Evolutionary conservation across 2,329 filamentous ascomycete genomes (phyloP).

Genomic region (Knoxdaviesia proteae): DNA sequence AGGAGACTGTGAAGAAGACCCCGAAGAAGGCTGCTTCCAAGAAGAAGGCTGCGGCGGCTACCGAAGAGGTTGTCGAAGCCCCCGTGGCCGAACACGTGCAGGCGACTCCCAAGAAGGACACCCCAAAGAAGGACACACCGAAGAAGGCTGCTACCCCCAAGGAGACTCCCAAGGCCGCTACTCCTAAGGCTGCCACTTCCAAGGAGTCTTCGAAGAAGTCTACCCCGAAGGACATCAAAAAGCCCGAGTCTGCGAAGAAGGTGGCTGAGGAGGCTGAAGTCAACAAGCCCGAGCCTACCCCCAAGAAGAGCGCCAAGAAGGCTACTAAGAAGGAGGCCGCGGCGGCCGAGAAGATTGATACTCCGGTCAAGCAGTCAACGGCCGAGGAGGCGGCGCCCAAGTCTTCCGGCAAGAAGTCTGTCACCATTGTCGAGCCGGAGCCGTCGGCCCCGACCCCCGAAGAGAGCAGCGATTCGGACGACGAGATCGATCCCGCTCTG

Average conservation of each 20-base stretch:
- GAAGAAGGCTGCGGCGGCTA: conserved; percentile 11
- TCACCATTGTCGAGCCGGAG: conserved; percentile 6
- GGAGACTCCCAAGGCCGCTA: conserved; percentile 8
- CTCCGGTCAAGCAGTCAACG: conserved; percentile 7
- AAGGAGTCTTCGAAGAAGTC: background rate
- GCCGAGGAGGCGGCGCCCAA: conserved; percentile 6
- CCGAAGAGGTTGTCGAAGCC: conserved; percentile 13
- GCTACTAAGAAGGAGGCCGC: conserved; percentile 9
- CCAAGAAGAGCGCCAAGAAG: conserved; percentile 7
- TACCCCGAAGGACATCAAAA: background rate
- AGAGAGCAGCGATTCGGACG: conserved; percentile 14
- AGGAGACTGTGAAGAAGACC: conserved; percentile 21
- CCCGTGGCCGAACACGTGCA: background rate
- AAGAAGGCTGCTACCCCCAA: conserved; percentile 11
- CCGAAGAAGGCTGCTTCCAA: conserved; percentile 20
- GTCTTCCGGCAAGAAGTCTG: conserved; percentile 8
- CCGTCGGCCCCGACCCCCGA: no score
- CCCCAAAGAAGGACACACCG: background rate
- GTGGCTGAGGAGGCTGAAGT: background rate
- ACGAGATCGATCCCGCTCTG: conserved; percentile 20
- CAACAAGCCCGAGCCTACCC: background rate
- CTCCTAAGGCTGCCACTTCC: background rate
- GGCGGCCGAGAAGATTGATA: conserved; percentile 7
- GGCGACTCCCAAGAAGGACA: no score
- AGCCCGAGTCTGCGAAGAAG: background rate